phyloP scores from a whole-genome alignment of 2,329 filamentous ascomycete genomes.

The Clonostachys solani region DNA sequence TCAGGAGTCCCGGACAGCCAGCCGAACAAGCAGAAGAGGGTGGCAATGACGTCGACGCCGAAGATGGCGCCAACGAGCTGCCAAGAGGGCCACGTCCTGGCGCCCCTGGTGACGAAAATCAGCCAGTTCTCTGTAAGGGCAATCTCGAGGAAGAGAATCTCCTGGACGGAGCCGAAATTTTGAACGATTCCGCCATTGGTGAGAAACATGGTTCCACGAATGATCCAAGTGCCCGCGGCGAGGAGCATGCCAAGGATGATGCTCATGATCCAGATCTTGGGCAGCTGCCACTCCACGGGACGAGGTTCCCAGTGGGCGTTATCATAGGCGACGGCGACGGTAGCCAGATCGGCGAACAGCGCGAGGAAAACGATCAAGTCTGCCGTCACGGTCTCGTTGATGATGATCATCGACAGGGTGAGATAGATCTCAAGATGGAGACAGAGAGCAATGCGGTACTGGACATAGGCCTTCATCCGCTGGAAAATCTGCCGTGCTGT shows the following conservation, averaged over 20 bases:
- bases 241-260: constrained; percentile 65
- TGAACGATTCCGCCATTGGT: constrained; percentile 68
- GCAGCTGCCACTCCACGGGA: constrained; percentile 76
- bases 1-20: constrained; percentile 57
- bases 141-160: constrained; percentile 71
- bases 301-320: constrained; percentile 72
- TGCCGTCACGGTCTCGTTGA: constrained; percentile 70
- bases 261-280: constrained; percentile 78
- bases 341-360: constrained; percentile 75
- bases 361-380: constrained; percentile 77
- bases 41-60: constrained; percentile 66
- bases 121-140: constrained; percentile 74
- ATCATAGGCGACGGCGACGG: constrained; percentile 75
- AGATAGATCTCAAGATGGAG: constrained; percentile 74
- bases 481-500: constrained; percentile 72
- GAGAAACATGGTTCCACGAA: constrained; percentile 67
- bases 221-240: constrained; percentile 67
- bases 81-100: constrained; percentile 70
- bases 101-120: constrained; percentile 73
- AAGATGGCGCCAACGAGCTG: constrained; percentile 69
- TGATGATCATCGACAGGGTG: constrained; percentile 73
- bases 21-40: constrained; percentile 71
- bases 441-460: constrained; percentile 73
- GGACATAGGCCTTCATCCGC: constrained; percentile 74
- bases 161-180: constrained; percentile 71